Evolutionary conservation across 495 filamentous ascomycete species (phyloP), one percentile per base, ranked within the genome.

Genomic region (Friedmanniomyces endolithicus): DNA sequence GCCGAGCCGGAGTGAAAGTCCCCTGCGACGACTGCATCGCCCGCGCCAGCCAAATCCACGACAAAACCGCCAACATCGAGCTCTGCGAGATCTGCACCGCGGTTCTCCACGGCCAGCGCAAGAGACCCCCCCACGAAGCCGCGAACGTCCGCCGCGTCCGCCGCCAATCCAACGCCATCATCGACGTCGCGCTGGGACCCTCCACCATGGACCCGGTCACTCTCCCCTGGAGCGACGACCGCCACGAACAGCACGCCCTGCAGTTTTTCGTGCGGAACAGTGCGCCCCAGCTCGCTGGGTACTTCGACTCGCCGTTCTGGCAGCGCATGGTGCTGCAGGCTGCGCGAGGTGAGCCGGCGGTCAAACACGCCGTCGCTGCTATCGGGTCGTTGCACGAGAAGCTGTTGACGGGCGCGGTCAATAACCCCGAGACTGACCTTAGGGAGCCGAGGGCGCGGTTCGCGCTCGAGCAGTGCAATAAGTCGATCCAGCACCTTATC

Each of bases 361-460:
- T 61, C 24, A 57, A 50, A 41, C 59, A 61, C 49, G 59, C 55
- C 12, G 44, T 61, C 8, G 50, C 52, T 1, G 59, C 59, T 11
- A 50, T 61, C n/a, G 59, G 59, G 7, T 50, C 59, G n/a, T 19
- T 61, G 24, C 59, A 61, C 34, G 59, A 61, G 24, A 52, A 53
- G 37, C 51, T 61, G 17, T 29, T 61, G 19, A 43, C 46, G 16
- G 55, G 59, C 9, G 54, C 50, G 0, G 34, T 53, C 29, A 31
- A 40, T 19, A 43, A 40, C 29, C 11, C 41, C 7, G 43, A 48
- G 11, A 14, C 29, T 11, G 25, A 50, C 4, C 7, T 50, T 24
- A 24, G 29, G 4, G 43, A 53, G 12, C 1, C 14, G 19, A 14
- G 37, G 11, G 34, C 50, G 1, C 35, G 33, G 1, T 61, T 58